phyloP scores from a whole-genome alignment of 768 basidiomycete species.

The Russula dissimulans region DNA sequence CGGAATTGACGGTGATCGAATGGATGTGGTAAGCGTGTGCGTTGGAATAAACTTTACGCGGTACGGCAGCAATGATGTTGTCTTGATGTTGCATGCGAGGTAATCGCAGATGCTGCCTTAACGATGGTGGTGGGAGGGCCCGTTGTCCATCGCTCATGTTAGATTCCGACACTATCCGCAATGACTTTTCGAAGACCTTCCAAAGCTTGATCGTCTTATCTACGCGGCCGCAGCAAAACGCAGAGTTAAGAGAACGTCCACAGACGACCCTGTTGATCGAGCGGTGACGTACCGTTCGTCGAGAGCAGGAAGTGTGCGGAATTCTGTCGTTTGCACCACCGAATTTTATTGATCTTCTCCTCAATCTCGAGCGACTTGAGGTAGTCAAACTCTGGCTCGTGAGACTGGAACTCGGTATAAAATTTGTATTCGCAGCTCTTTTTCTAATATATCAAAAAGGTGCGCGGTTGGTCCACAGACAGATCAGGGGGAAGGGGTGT shows the following conservation, averaged over 20 bases:
- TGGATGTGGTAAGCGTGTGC: slow-evolving; percentile 99
- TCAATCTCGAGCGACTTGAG: slow-evolving; percentile 99
- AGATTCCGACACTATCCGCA: slow-evolving; percentile 94
- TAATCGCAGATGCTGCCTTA: slow-evolving; percentile 58
- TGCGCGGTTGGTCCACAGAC: neutral
- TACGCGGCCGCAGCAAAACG: slow-evolving; percentile 26
- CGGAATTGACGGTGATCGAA: slow-evolving; percentile 98
- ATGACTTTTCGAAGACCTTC: slow-evolving; percentile 99
- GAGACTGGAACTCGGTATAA: slow-evolving; percentile 99
- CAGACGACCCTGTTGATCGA: neutral
- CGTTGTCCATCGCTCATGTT: slow-evolving; percentile 82
- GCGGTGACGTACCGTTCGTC: slow-evolving; percentile 69
- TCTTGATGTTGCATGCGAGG: slow-evolving; percentile 92
- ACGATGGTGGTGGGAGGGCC: slow-evolving; percentile 52
- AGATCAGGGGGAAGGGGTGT: slow-evolving; percentile 16
- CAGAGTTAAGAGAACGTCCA: slow-evolving; percentile 7
- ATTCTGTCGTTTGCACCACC: slow-evolving; percentile 99
- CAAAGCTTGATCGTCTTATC: slow-evolving; percentile 99
- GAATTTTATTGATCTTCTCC: slow-evolving; percentile 99
- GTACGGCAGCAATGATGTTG: slow-evolving; percentile 96
- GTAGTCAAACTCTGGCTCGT: slow-evolving; percentile 99
- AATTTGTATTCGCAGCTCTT: slow-evolving; percentile 99
- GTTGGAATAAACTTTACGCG: slow-evolving; percentile 97
- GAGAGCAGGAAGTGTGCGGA: slow-evolving; percentile 94
- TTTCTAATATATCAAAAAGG: slow-evolving; percentile 50